Base-by-base conservation (phyloP, 495 filamentous ascomycete species). In the Astrocystis sublimbata region DNA sequence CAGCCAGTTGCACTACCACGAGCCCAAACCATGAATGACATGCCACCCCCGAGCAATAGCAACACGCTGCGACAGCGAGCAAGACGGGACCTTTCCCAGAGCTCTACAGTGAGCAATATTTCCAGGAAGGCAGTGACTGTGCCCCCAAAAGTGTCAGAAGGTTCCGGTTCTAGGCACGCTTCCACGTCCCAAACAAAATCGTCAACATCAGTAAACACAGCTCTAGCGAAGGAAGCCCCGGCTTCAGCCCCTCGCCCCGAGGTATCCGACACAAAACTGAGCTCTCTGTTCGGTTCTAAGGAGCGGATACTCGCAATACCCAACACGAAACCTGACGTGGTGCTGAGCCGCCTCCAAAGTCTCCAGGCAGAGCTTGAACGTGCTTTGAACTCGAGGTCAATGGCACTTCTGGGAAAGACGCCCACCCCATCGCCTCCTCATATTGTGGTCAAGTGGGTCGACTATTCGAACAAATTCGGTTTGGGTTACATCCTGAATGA, bases 391-490 rank as follows among this genome's bases (percentile, higher is more conserved):
- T 71, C 79, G 36, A 77, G 81, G 28, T 79, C 81, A 8, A 82
- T 79, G 74, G 80, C 79, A 1, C 72, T 83, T 21, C 61, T 81
- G 4, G 55, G 76, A 8, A 76, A 78, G 63, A 67, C 73, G 26
- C 71, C 71, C 35, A 70, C 75, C 3, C 75, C 78, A 24, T 61
- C 78, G 0, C 72, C 73, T 17, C 80, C 81, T 6, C 78, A 80
- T 31, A 79, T 88, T 30, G 89, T 96, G 23, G 88, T 92, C 23
- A 94, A 93, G 70, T 96, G 92, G 92, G 92, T 96, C n/a, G 92
- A 96, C 67, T 96, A 94, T 66, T 92, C 91, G 26, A 94, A 94
- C 73, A 91, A 91, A 65, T 93, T 92, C 67, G 92, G 92, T 1
- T 81, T 93, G 40, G 92, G 91, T 4, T 96, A 96, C 64, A 90